Evolutionary conservation across 225 moss, liverwort and hornwort species (phyloP), one percentile per base, ranked within the genome.

Genomic region (Neckera pumila): DNA sequence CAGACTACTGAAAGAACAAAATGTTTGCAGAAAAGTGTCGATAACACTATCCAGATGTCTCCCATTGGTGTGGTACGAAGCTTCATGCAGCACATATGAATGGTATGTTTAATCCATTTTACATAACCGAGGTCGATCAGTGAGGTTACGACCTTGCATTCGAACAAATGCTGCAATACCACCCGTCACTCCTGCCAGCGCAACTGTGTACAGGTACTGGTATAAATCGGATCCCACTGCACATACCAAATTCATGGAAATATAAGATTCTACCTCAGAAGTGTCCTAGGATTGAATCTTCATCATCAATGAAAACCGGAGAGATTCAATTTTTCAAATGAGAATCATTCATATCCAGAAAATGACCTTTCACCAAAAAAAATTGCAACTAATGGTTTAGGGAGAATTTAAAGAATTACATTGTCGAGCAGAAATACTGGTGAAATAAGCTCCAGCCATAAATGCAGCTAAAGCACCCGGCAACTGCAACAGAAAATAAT

Each of bases 71-170:
- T 84, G 76, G 87, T 76, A 82, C 71, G 54, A 89, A 76, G 76
- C 49, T 83, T 40, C 81, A 85, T 36, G 77, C 69, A 66, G 56
- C 80, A 57, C 47, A 71, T 80, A 80, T 66, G 83, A 74, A 86
- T 86, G 76, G 77, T 18, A 36, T 31, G 38, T 38, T 85, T 76
- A 93, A 4, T 88, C 88, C 88, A 95, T 23, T 91, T 96, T 95
- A 95, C 97, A 99, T 76, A 99, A 93, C 76, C 93, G 96, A 84
- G 99, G 99, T 90, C 96, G 95, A 90, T 96, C 95, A 74, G 97
- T 96, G 90, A 99, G 97, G 81, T 96, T 93, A 75, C 96, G 94
- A 84, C 99, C 99, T 79, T 96, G 96, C n/a, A 92, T 89, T 89
- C 96, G 96, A 65, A 99, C 94, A 82, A 96, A 30, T 33, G 96